Evolutionary conservation across 148 eudicot species (phyloP).

Genomic region (Simmondsia chinensis): DNA sequence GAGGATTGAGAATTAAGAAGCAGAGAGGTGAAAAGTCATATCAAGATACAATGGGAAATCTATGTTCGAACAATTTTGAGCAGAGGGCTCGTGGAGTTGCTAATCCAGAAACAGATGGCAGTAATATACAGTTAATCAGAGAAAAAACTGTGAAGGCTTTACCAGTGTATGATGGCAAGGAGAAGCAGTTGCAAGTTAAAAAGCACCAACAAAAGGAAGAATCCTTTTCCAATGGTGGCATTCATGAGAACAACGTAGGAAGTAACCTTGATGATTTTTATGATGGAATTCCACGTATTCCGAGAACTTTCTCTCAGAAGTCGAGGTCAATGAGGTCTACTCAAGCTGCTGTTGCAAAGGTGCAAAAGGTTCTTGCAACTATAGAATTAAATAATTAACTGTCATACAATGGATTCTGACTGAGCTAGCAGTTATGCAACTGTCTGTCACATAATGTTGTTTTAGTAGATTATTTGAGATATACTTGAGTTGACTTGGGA

Average conservation of each 20-base stretch:
- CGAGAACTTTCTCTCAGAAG: slow-evolving; percentile 38
- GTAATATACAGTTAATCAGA: slow-evolving; percentile 1
- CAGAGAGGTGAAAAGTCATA: neutral
- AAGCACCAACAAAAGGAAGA: slow-evolving; percentile 14
- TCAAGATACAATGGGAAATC: slow-evolving; percentile 17
- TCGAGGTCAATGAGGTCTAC: slow-evolving; percentile 57
- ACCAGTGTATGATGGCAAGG: slow-evolving; percentile 5
- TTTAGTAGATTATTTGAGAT: neutral
- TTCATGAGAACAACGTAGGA: slow-evolving; percentile 5
- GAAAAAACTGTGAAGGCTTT: slow-evolving; percentile 5
- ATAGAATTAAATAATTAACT: no score
- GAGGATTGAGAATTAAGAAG: slow-evolving; percentile 1
- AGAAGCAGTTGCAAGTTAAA: slow-evolving; percentile 11
- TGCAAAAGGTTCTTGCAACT: slow-evolving; percentile 17
- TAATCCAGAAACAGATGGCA: slow-evolving; percentile 5
- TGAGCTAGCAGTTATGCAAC: no score
- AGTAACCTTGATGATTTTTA: slow-evolving; percentile 57
- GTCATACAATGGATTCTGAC: no score
- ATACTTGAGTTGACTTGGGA: neutral
- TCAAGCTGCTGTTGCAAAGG: slow-evolving; percentile 44
- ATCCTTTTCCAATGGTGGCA: slow-evolving; percentile 6
- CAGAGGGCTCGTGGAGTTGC: slow-evolving; percentile 15
- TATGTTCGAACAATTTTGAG: slow-evolving; percentile 17
- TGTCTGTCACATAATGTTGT: no score
- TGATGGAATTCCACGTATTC: slow-evolving; percentile 81